Evolutionary conservation across 192 early-diverging fungal species (phyloP).

Genomic region (Backusella sp.): DNA sequence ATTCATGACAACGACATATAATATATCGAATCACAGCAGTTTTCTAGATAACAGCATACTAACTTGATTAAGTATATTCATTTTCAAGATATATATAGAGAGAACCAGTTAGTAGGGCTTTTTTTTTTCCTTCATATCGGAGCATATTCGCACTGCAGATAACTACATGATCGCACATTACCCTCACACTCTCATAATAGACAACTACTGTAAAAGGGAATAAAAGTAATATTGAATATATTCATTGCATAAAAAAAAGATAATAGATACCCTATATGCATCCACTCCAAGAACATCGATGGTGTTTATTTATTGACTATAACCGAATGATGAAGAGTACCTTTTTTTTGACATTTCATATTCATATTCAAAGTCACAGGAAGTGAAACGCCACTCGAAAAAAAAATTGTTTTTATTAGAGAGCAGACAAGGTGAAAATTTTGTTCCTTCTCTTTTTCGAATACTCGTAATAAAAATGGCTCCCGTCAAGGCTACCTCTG

Average conservation of each 20-base stretch:
- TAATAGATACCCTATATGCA: too few species aligned
- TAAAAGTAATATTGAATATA: not conserved
- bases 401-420: constrained; percentile 14
- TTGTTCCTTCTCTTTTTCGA: constrained; percentile 26
- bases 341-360: constrained; percentile 1
- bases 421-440: not conserved
- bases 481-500: constrained; percentile 32
- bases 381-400: constrained; percentile 4
- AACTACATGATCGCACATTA: not conserved
- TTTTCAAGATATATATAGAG: not conserved
- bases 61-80: not conserved
- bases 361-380: not conserved
- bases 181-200: not conserved
- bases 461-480: constrained; percentile 24
- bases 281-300: too few species aligned
- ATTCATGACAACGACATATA: not conserved
- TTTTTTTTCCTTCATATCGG: not conserved
- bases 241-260: not conserved
- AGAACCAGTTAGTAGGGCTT: not conserved
- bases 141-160: not conserved
- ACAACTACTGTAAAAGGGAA: not conserved
- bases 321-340: not conserved
- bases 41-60: not conserved
- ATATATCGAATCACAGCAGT: not conserved
- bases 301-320: not conserved